A percentile compares a stretch with the other conserved stretches of the same genome.
Evolutionary conservation across 768 basidiomycete species (phyloP).

Genomic region (Leccinellum albellum): DNA sequence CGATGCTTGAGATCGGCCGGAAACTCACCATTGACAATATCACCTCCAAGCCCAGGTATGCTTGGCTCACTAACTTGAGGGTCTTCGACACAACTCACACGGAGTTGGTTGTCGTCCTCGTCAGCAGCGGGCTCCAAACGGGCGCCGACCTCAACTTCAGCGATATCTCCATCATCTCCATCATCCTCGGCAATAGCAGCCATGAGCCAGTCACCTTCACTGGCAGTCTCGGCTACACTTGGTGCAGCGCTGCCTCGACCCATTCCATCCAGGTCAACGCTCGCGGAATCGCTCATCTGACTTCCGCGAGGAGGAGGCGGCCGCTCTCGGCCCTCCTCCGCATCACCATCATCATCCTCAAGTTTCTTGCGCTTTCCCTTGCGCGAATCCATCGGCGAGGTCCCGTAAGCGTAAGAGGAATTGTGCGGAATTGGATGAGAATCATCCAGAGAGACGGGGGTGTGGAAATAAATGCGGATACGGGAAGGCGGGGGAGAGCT

Average conservation of each 20-base stretch:
- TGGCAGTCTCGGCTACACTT: constrained; percentile 51
- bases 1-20: constrained; percentile 29
- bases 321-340: constrained; percentile 65
- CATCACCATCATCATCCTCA: constrained; percentile 82
- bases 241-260: constrained; percentile 63
- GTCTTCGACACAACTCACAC: constrained; percentile 40
- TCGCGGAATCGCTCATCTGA: constrained; percentile 51
- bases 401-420: constrained; percentile 36
- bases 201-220: constrained; percentile 87
- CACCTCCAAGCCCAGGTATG: constrained; percentile 32
- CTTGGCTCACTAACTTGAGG: constrained; percentile 34
- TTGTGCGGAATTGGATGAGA: constrained; percentile 69
- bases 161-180: constrained; percentile 57
- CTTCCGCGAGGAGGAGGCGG: constrained; percentile 54
- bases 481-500: constrained; percentile 63
- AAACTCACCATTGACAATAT: constrained; percentile 52
- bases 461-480: constrained; percentile 90
- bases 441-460: constrained; percentile 80
- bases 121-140: constrained; percentile 44
- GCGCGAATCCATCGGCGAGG: constrained; percentile 53
- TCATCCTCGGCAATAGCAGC: constrained; percentile 78
- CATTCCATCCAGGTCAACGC: constrained; percentile 53
- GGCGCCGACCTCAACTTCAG: constrained; percentile 54
- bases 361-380: constrained; percentile 88
- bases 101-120: constrained; percentile 44